Evolutionary conservation across 371 early-diverging fungal genomes (phyloP), one percentile per base, ranked within the genome.

Genomic region (Mortierella sp.): DNA sequence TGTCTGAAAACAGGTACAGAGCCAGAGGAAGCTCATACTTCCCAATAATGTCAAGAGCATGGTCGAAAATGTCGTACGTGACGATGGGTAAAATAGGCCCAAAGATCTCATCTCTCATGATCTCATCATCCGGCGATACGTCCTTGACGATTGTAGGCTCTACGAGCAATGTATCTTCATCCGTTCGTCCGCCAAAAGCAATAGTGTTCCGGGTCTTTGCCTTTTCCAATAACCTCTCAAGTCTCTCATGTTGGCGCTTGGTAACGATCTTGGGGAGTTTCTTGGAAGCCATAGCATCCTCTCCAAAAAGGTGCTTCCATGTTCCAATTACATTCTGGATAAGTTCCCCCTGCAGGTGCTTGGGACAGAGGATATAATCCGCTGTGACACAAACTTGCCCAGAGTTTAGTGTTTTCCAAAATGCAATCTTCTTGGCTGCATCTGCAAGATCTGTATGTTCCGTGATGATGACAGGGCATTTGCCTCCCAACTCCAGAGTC

Each of bases 401-500:
- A 63, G 86, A 77, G 83, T 96, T 96, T 9, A 74, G 26, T 15
- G 58, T 32, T 40, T 79, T 88, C 34, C 90, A 92, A 86, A 88
- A 93, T 42, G 90, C 87, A 62, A 96, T 89, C 34, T 93, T 91
- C 42, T 85, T 86, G 0, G 93, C 94, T 5, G 89, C 87, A 26
- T 86, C 80, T 40, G 60, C 76, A 12, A 94, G 66, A 58, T 95
- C 89, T 3, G 85, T 86, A 47, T 88, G 85, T 37, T 84, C 72
- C 35, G 91, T 86, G 15, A 96, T 78, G 62, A 95, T 85, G 19
- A 89, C 91, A 12, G 96, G 97, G 51, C 88, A 92, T 76, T 97
- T 97, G 60, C 96, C 96, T 51, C 96, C 96, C 34, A 96, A 86
- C 76, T 96, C 96, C 62, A 96, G 85, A n/a, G 95, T 93, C 10